Percentiles rank a stretch among this genome's conserved stretches.
Evolutionary conservation across 495 filamentous ascomycete genomes (phyloP).

Genomic region (Lophiotrema nucula): DNA sequence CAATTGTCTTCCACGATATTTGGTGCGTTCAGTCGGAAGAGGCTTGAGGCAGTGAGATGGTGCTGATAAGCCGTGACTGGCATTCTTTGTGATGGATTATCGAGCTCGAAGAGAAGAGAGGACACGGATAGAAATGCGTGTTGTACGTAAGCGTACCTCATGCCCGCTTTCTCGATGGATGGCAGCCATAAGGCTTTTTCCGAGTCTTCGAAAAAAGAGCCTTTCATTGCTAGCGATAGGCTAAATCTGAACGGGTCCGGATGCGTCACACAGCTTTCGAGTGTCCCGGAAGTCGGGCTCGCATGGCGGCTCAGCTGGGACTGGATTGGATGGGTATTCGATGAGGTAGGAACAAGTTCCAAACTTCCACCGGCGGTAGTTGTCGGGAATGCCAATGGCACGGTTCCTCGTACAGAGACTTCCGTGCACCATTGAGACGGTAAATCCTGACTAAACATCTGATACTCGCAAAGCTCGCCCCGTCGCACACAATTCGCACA

Average conservation of each 20-base stretch:
- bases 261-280: not conserved
- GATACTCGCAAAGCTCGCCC: conserved; percentile 20
- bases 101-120: not conserved
- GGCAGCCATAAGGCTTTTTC: conserved; percentile 9
- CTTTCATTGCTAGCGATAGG: not conserved
- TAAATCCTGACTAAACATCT: too few relatives aligned
- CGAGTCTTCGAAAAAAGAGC: conserved; percentile 1
- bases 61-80: conserved; percentile 12
- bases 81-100: not conserved
- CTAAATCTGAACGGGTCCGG: not conserved
- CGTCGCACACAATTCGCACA: conserved; percentile 25
- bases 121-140: conserved; percentile 13
- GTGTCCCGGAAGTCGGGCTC: too few relatives aligned
- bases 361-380: too few relatives aligned
- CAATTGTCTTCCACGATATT: conserved; percentile 15
- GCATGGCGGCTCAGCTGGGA: too few relatives aligned
- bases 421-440: too few relatives aligned
- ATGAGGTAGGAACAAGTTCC: too few relatives aligned
- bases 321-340: too few relatives aligned
- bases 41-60: conserved; percentile 5
- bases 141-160: conserved; percentile 8
- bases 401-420: too few relatives aligned
- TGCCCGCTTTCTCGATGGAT: not conserved
- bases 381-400: too few relatives aligned
- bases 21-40: conserved; percentile 2